Evolutionary conservation across 257 asterid genomes (phyloP), one percentile per base, ranked within the genome.

Genomic region (Plantago major): DNA sequence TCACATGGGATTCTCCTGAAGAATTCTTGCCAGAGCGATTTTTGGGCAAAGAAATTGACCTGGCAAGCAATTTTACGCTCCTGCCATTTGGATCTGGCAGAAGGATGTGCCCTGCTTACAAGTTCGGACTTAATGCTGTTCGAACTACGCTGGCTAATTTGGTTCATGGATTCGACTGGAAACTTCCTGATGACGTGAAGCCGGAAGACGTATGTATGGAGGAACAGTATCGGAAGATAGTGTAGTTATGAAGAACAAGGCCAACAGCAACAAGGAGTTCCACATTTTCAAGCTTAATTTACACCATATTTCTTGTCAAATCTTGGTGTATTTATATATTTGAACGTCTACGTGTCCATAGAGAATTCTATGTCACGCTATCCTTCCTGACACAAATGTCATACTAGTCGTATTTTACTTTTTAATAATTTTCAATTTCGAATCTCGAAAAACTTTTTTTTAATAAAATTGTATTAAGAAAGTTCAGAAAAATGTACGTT

Each of bases 171-270:
- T 75, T 79, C 8, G 55, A 66, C 1, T 17, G 60, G 71, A 66
- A 58, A 30, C 55, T 78, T 55, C 56, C 30, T 7, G 70, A 66
- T 42, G 75, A 61, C 6, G 65, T 71, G 78, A 66, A 9, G 55
- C 44, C 70, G 12, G 28, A 67, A 45, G 78, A 75, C 26, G 48
- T 79, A 9, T 28, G 66, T 18, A 14, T 66, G 58, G 82, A 77
- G 46, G 82, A 73, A 40, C 2, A 46, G 0, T 73, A 62, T 63
- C 76, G 5, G 5, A 45, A 14, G 49, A 6, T 45, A 45, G 10
- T 45, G 49, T 10, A 45, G 10, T 10, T 45, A 10, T 10, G 7
- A 45, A 14, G 6, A 45, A 14, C 10, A 45, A 45, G 49, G 12
- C 49, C 0, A 45, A 45, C 6, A 45, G 12, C 1, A 14, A 2